Evolutionary conservation across 2,329 filamentous ascomycete genomes (phyloP), one percentile per base, ranked within the genome.

Genomic region (Scedosporium boydii): DNA sequence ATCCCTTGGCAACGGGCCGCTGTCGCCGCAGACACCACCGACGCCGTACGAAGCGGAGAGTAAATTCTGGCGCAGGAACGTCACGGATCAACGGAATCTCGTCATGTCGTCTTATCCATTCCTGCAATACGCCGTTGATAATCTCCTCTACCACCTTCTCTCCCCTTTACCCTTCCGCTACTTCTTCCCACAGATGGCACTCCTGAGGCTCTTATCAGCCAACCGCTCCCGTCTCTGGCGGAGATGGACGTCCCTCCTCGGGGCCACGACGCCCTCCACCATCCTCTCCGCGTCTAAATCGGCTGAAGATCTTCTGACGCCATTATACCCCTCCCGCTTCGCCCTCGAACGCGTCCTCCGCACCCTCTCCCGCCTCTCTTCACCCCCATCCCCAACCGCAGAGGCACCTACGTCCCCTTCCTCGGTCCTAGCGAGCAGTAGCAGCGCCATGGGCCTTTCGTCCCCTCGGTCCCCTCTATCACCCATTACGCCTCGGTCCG

Each of bases 81-180:
- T 66, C 2, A 62, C 61, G 12, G 61, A 68, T 63, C 71, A 73
- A 59, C 68, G 70, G 44, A 65, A 67, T 6, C 69, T 71, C 3
- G 63, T 72, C 46, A 66, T 69, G 21, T 68, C 71, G 1, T 69
- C 68, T 23, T 70, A 72, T 65, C 71, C 72, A 2, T 71, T 74
- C 60, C 66, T 74, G 0, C 64, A 67, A 27, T 74, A 74, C 64
- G 69, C 71, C 7, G 71, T 70, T 16, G 66, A 69, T 48, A 67
- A 73, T 63, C 65, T 74, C 0, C 60, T 72, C 6, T 71, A 68
- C 66, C 72, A 74, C 66, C 64, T 74, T 23, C 69, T 74, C 9
- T 65, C 65, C 6, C 71, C 72, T 1, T 57, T 64, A 0, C 59
- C 64, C 10, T 72, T 71, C 62, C 69, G 71, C 7, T 72, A 73